Evolutionary conservation across 2,329 filamentous ascomycete species (phyloP).

Genomic region (Sordariomycetes sp.): DNA sequence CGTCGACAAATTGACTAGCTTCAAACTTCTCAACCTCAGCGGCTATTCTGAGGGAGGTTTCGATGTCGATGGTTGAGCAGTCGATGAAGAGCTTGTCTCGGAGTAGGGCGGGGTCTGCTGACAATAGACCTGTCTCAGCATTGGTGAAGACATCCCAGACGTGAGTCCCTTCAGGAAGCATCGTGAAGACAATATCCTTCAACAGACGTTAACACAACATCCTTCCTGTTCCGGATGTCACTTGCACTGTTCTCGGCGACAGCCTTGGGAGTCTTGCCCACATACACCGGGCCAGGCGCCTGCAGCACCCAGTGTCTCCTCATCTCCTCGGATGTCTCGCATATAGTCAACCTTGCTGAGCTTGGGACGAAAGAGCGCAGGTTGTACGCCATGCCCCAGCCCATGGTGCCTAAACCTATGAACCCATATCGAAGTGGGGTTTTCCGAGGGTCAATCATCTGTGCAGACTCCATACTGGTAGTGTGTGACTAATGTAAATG

Average conservation of each 20-base stretch:
- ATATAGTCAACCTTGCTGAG: slow-evolving; percentile 16
- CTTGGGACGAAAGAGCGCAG: slow-evolving; percentile 13
- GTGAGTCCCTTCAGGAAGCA: not conserved
- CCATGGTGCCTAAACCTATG: slow-evolving; percentile 22
- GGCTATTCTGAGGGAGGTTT: not conserved
- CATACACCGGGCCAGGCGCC: not conserved
- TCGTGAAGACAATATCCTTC: not conserved
- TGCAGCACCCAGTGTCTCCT: not conserved
- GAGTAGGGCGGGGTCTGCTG: not conserved
- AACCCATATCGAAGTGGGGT: not conserved
- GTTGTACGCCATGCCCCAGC: slow-evolving; percentile 24
- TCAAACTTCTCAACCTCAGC: slow-evolving; percentile 3
- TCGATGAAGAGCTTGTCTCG: not conserved
- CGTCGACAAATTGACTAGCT: slow-evolving; percentile 6
- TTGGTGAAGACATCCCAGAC: not conserved
- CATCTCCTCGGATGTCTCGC: slow-evolving; percentile 10
- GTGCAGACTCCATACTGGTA: too few species aligned
- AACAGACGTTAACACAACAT: not conserved
- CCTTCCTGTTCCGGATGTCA: too few species aligned
- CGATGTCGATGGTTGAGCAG: not conserved
- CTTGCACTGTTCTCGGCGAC: not conserved
- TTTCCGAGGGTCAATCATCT: too few species aligned
- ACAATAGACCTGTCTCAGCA: not conserved
- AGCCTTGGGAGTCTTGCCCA: not conserved
- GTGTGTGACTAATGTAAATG: too few species aligned